Evolutionary conservation across 1,139 yeast species (phyloP).

Genomic region (Scheffersomyces insectosa): DNA sequence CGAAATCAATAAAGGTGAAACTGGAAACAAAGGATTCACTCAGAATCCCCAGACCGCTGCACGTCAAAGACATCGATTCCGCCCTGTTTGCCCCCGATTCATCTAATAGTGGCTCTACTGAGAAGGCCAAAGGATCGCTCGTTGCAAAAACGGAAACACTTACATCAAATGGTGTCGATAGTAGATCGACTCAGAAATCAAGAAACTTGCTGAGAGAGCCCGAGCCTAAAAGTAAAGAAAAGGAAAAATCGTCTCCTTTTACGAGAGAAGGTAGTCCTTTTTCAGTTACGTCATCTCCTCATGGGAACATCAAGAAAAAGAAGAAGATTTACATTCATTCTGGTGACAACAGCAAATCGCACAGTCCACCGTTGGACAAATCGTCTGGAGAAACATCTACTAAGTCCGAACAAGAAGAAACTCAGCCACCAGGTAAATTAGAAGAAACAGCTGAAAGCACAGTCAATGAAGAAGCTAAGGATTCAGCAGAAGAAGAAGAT

Average conservation of each 20-base stretch:
- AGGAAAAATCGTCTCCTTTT: conserved; percentile 12
- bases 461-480: conserved; percentile 3
- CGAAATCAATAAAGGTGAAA: conserved; percentile 1
- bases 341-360: conserved; percentile 11
- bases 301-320: conserved; percentile 19
- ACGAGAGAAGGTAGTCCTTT: conserved; percentile 27
- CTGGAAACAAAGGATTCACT: background rate
- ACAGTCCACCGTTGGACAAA: conserved; percentile 1
- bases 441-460: conserved; percentile 1
- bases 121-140: background rate
- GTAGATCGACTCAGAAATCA: background rate
- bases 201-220: conserved; percentile 19
- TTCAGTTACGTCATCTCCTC: conserved; percentile 11
- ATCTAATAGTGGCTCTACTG: background rate
- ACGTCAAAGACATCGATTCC: background rate
- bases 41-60: background rate
- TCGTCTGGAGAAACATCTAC: too few relatives aligned
- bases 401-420: background rate
- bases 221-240: conserved; percentile 6
- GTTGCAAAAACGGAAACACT: too few relatives aligned
- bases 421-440: conserved; percentile 5
- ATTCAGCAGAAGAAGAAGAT: conserved; percentile 4
- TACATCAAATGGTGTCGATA: background rate
- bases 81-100: background rate
- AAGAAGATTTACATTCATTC: conserved; percentile 25